Evolutionary conservation across 805 yeast genomes (phyloP).

Genomic region (Pichia phayaonensis): DNA sequence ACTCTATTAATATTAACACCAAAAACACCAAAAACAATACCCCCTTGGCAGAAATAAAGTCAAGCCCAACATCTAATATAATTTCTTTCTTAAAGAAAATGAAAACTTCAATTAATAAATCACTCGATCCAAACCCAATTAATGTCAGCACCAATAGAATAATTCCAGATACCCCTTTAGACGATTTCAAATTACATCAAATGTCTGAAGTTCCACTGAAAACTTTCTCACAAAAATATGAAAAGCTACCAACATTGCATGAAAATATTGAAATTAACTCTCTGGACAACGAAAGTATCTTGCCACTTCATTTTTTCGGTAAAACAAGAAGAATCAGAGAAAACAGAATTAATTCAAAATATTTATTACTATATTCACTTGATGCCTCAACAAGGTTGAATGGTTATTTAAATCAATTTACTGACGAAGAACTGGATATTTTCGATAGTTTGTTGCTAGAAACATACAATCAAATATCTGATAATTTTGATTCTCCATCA

Average conservation of each 20-base stretch:
- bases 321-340: constrained; percentile 30
- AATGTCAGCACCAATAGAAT: not conserved
- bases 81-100: not conserved
- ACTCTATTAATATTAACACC: not conserved
- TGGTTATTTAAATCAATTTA: constrained; percentile 26
- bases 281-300: not conserved
- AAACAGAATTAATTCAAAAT: constrained; percentile 40
- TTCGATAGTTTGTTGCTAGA: constrained; percentile 17
- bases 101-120: not conserved
- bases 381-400: constrained; percentile 33
- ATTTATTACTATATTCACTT: constrained; percentile 41
- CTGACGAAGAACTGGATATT: constrained; percentile 30
- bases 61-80: not conserved
- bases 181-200: not conserved
- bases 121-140: not conserved
- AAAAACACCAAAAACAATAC: not conserved
- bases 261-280: not conserved
- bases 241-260: not conserved
- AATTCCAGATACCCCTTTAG: not conserved
- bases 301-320: constrained; percentile 7
- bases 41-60: not conserved
- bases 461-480: not conserved
- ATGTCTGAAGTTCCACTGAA: constrained; percentile 7
- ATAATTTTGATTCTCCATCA: not conserved
- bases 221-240: constrained; percentile 8